Evolutionary conservation across 83 land plant genomes (phyloP).

Genomic region (Picea abies): DNA sequence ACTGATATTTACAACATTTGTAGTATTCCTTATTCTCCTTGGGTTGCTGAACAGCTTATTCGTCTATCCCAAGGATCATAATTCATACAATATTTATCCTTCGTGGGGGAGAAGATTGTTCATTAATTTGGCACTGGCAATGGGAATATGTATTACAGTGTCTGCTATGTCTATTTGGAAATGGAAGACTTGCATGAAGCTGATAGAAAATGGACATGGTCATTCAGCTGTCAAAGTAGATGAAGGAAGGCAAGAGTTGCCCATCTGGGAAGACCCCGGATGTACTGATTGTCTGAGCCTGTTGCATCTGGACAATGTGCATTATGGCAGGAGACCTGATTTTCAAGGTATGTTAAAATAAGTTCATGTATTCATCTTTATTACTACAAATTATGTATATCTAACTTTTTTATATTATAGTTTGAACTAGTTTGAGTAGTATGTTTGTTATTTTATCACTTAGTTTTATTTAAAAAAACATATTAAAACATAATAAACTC

Average conservation of each 20-base stretch:
- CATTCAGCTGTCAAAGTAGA: conserved; percentile 1
- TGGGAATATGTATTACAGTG: conserved; percentile 24
- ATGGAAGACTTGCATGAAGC: conserved; percentile 26
- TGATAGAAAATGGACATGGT: not conserved
- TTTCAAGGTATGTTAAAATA: conserved; percentile 40
- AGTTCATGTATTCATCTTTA: not conserved
- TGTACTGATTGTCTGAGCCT: not conserved
- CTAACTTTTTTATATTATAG: not conserved
- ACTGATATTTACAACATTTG: conserved; percentile 17
- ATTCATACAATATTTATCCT: conserved; percentile 29
- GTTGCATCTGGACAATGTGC: conserved; percentile 33
- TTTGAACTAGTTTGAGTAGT: not conserved
- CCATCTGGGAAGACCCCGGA: not conserved
- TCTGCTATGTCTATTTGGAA: conserved; percentile 14
- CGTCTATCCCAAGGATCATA: conserved; percentile 22
- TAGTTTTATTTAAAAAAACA: no score
- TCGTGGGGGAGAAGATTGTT: conserved; percentile 37
- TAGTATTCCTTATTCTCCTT: conserved; percentile 38
- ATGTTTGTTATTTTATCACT: no score
- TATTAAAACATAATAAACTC: no score
- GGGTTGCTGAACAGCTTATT: conserved; percentile 32
- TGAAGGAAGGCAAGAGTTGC: not conserved
- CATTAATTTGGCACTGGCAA: conserved; percentile 33
- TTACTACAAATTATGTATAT: no score
- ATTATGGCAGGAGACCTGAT: conserved; percentile 53